A percentile compares a stretch with the other conserved stretches of the same genome.
Evolutionary conservation across 495 filamentous ascomycete species (phyloP).

Genomic region (Apodospora peruviana): DNA sequence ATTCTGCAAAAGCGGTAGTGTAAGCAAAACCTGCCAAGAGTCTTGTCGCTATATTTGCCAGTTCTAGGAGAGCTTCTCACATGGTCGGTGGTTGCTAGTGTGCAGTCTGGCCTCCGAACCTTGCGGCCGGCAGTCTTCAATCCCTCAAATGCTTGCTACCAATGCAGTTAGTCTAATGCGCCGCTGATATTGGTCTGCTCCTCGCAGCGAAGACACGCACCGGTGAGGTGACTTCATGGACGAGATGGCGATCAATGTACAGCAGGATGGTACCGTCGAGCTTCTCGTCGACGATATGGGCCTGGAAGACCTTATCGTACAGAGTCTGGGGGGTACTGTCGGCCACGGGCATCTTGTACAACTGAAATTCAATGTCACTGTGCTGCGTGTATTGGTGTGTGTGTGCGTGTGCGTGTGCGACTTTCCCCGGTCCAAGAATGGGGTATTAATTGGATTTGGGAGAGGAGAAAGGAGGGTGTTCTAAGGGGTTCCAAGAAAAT

Average conservation of each 20-base stretch:
- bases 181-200: neutral
- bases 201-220: conserved; percentile 30
- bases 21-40: too few relatives aligned
- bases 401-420: neutral
- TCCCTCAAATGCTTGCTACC: conserved; percentile 92
- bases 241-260: conserved; percentile 94
- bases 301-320: conserved; percentile 95
- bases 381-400: neutral
- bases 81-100: conserved; percentile 93
- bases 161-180: neutral
- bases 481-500: neutral
- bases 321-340: conserved; percentile 76
- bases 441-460: too few relatives aligned
- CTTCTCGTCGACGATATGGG: conserved; percentile 91
- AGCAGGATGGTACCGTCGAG: conserved; percentile 86
- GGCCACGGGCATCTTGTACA: conserved; percentile 67
- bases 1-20: conserved; percentile 53
- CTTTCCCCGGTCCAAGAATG: too few relatives aligned
- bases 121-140: conserved; percentile 78
- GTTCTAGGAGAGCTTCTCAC: too few relatives aligned
- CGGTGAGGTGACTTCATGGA: conserved; percentile 97
- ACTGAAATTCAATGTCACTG: conserved; percentile 2
- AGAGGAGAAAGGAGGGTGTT: neutral
- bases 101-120: conserved; percentile 93
- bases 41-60: too few relatives aligned